Base-by-base conservation (phyloP, 495 filamentous ascomycete species). In the Penicillium lividum region DNA sequence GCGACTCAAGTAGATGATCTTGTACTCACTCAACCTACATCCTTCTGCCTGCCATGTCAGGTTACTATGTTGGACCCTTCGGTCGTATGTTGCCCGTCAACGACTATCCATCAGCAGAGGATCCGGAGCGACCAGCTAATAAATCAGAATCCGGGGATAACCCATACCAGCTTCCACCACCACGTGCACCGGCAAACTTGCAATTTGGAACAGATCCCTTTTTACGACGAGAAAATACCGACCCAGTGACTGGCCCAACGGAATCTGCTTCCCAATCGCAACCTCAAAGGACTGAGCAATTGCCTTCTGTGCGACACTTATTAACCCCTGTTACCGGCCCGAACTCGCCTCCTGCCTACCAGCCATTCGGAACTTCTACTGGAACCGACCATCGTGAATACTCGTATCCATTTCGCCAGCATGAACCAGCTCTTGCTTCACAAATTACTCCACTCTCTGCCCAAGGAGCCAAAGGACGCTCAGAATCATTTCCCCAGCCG, bases 81-180 rank as follows among this genome's bases (percentile, higher is more conserved):
- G 77, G 79, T 67, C 73, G 75, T 73, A 79, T 74, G 72, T 79
- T 77, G 68, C 73, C 77, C 61, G 57, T 65, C 47, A 64, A 40
- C 52, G 70, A 76, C 55, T 55, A 63, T 34, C 59, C 62, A 52
- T 61, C 66, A 51, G 47, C 67, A 53, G 65, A 67, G 60, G 64
- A 71, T 54, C 60, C 65, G 51, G 67, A 72, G 58, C 65, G 43
- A 54, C 47, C 68, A 66, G 65, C 69, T 70, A 76, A 75, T 62
- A 64, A 62, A 33, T 67, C 66, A 71, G 73, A 68, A 58, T 54
- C 72, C 27, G 73, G 70, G 56, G 63, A 76, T 54, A 63, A 65
- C 51, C 75, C 74, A 56, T 81, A 79, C 61, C 77, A 80, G 61
- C 79, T 83, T 57, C 80, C 80, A 51, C 79, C 78, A 42, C 80